Base-by-base conservation (phyloP, 345 rosid species). In the Heritiera littoralis region DNA sequence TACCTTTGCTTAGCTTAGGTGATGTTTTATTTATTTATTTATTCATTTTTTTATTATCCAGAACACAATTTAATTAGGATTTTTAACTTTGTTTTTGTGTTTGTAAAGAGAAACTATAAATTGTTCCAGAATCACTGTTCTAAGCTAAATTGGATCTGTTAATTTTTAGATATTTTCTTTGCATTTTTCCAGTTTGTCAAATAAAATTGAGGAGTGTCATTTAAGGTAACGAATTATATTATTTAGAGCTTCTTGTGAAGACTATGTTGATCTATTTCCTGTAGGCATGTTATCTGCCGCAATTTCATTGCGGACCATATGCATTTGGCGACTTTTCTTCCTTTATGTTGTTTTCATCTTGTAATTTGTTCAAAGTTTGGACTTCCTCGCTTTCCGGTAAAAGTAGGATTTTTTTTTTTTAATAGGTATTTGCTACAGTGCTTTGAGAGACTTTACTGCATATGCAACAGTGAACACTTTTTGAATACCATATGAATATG, bases 71-170 rank as follows among this genome's bases (percentile, higher is more conserved):
- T 59, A 23, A 45, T 23, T 13, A 13, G 7, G 41, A 20, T 23
- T 55, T 55, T 74, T 14, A 40, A 41, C 55, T 6, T 43, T 74
- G 49, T 3, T 59, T 35, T 55, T 38, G 30, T 41, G n/a, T 41
- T 59, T 41, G 66, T 45, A 23, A 59, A n/a, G n/a, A 9, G 40
- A 45, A n/a, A 58, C 40, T 41, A 55, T 6, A 58, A 56, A 59
- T 58, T 58, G 46, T 74, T 23, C 3, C 41, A 43, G 52, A 74
- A 74, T 58, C 66, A 59, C 17, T 74, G 41, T 43, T 59, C 20
- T 72, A 72, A 73, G 51, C 18, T n/a, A 55, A 35, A 58, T 20
- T 40, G 52, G 58, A 56, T 74, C 32, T 74, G 54, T 52, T 38
- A 40, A 74, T 55, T 56, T 56, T 74, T 12, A 12, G 35, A 17